Percentiles rank a stretch among this genome's conserved stretches.
Evolutionary conservation across 2,329 filamentous ascomycete genomes (phyloP).

Genomic region (Metarhizium anisopliae): DNA sequence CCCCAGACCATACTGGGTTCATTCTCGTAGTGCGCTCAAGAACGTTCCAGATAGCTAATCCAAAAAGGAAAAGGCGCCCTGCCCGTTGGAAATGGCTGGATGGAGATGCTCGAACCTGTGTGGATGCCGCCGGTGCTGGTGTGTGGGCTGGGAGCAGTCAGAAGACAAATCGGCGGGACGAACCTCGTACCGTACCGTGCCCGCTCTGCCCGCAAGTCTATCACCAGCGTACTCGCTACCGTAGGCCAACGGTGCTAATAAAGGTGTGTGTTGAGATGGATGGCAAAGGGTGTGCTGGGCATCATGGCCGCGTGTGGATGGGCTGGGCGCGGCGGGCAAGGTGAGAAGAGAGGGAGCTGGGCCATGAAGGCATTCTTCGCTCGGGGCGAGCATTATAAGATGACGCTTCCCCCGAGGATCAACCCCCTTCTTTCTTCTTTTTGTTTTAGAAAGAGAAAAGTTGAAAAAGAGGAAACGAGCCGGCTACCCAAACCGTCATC

Average conservation of each 20-base stretch:
- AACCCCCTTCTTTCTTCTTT: background rate
- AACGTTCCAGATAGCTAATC: background rate
- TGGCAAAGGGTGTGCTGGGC: background rate
- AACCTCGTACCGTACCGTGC: conserved; percentile 8
- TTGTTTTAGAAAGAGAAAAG: background rate
- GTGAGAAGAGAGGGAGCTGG: background rate
- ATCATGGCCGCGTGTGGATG: background rate
- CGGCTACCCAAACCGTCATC: background rate
- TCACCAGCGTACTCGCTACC: background rate
- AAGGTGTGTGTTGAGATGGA: conserved; percentile 2
- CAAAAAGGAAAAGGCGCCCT: background rate
- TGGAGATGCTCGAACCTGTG: background rate
- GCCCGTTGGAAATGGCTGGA: background rate
- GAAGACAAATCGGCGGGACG: conserved; percentile 7
- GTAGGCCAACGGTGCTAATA: background rate
- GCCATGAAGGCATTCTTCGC: background rate
- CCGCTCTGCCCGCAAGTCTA: conserved; percentile 1
- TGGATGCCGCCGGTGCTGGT: background rate
- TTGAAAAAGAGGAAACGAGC: background rate
- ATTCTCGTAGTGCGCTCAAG: background rate
- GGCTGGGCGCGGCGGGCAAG: background rate
- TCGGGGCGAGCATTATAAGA: background rate
- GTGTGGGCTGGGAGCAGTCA: conserved; percentile 5
- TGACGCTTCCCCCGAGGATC: background rate
- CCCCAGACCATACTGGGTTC: background rate